A percentile compares a stretch with the other conserved stretches of the same genome.
These are phyloP conservation scores for Panicum virgatum DNA, from an alignment of 202 grass and related monocot species.

Conservation along the genomic window DNA sequence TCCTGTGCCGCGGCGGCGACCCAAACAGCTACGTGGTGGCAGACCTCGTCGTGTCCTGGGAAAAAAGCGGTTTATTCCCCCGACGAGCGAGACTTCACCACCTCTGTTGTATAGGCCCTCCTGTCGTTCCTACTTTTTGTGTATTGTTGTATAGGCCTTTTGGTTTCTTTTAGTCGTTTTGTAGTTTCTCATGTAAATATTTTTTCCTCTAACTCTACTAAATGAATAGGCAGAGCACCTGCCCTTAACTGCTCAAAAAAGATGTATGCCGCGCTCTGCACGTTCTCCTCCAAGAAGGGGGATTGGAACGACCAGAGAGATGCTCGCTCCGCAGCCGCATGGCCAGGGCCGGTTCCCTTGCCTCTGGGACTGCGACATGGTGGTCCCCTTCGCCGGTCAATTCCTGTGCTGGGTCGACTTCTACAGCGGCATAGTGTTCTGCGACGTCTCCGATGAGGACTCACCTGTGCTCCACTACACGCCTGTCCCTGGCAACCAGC, in stretches of 20 bases:
- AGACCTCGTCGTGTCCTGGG: neutral
- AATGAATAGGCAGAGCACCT: too few species aligned
- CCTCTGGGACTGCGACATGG: neutral
- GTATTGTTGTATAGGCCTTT: too few species aligned
- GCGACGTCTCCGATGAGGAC: neutral
- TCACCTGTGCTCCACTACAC: neutral
- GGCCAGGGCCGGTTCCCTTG: neutral
- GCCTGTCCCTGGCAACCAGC: neutral
- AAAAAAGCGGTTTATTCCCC: too few species aligned
- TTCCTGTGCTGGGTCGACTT: constrained; percentile 11
- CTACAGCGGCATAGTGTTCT: neutral
- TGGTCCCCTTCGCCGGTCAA: neutral
- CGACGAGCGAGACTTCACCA: too few species aligned
- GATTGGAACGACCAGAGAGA: neutral
- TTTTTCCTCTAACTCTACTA: too few species aligned
- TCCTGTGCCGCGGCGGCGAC: neutral
- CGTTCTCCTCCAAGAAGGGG: neutral
- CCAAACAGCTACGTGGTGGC: neutral
- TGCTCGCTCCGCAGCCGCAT: neutral
- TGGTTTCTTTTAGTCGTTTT: too few species aligned
- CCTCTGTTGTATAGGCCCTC: too few species aligned
- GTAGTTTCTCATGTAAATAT: too few species aligned
- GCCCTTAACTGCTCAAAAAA: too few species aligned
- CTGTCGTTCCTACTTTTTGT: too few species aligned
- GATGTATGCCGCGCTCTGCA: neutral